Evolutionary conservation across 345 rosid species (phyloP), one percentile per base, ranked within the genome.

Genomic region (Brassica juncea): DNA sequence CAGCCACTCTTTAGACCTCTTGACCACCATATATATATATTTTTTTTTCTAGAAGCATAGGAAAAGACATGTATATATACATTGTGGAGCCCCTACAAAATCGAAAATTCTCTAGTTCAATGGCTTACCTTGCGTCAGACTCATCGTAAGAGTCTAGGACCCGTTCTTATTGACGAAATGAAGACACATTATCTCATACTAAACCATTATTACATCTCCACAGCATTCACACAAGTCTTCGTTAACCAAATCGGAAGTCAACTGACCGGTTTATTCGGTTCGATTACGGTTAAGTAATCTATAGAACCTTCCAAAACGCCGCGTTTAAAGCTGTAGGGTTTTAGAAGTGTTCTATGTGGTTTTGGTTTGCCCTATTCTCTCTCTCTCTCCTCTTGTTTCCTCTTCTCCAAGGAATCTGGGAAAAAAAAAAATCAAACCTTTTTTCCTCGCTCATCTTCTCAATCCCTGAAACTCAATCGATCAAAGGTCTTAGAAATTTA

Each of bases 401-500:
- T 75, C 76, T 65, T 75, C 77, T 49, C 84, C 84, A 71, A 81
- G 84, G 80, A 81, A 81, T 76, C 58, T 58, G 83, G 83, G 4
- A 49, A 4, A 47, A 47, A 55, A 47, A 55, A 75, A 63, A 47
- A 4, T 2, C 49, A 79, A 79, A 71, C 23, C 10, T 23, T 68
- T 71, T 71, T 32, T 28, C 21, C 68, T 66, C 75, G 28, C 12
- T 57, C 8, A 10, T 25, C 31, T 23, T 19, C 5, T 52, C 58
- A 23, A 23, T 23, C 25, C 25, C 25, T 23, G 25, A 23, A 23
- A 23, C 25, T 23, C 25, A 23, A 23, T 23, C 25, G 25, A 23
- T 23, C 25, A 71, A 12, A 61, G 42, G 1, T 25, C 4, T 69
- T 70, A 28, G 66, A 63, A 16, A 34, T 25, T 15, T 8, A 27